Evolutionary conservation across 768 basidiomycete species (phyloP).

Genomic region (Pulveroboletus sp.): DNA sequence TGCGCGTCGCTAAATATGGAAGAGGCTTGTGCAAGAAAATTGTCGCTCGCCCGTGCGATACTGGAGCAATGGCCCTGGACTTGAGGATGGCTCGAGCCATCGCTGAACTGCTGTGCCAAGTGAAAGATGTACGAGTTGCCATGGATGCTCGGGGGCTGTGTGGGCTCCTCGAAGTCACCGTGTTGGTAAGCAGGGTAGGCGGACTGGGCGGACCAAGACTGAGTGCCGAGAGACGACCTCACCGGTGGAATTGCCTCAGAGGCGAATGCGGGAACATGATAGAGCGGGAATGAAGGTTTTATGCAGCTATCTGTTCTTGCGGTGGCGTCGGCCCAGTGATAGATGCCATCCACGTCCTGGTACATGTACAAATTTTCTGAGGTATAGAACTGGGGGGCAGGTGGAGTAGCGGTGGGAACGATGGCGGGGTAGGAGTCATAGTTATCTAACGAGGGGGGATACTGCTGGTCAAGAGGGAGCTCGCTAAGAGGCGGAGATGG

Average conservation of each 20-base stretch:
- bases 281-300: conserved; percentile 15
- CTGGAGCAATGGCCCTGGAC: conserved; percentile 30
- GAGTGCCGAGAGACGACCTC: conserved; percentile 1
- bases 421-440: conserved; percentile 22
- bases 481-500: conserved; percentile 22
- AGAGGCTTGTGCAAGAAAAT: conserved; percentile 31
- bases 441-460: conserved; percentile 12
- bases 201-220: conserved; percentile 9
- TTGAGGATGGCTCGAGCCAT: conserved; percentile 17
- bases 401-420: conserved; percentile 13
- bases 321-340: conserved; percentile 27
- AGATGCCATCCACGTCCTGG: conserved; percentile 27
- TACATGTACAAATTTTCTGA: conserved; percentile 28
- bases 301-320: conserved; percentile 24
- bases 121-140: conserved; percentile 20
- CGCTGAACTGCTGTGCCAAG: conserved; percentile 23
- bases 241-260: conserved; percentile 19
- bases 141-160: conserved; percentile 13
- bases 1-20: conserved; percentile 27
- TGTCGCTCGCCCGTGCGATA: conserved; percentile 33
- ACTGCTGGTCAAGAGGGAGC: conserved; percentile 16
- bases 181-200: conserved; percentile 18
- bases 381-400: too few species aligned
- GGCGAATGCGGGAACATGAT: conserved; percentile 12
- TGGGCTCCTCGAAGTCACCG: conserved; percentile 10